Evolutionary conservation across 139 green algal species (phyloP).

Genomic region (Micromonas commoda): DNA sequence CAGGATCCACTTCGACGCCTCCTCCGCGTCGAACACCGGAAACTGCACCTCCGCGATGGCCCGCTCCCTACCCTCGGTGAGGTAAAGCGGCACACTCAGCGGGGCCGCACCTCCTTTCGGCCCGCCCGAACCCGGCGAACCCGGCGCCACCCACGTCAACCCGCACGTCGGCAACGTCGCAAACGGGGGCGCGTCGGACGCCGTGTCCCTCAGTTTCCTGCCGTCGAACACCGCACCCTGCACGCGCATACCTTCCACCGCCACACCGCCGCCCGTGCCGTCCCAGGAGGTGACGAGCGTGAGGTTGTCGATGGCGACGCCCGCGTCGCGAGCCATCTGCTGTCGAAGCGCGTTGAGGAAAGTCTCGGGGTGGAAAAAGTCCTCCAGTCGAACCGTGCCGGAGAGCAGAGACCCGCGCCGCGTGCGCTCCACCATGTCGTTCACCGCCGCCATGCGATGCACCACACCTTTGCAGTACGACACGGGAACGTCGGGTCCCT

Average conservation of each 20-base stretch:
- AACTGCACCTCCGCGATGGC: conserved; percentile 3
- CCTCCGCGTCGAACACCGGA: background rate
- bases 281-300: conserved; percentile 57
- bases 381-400: background rate
- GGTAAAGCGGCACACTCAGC: background rate
- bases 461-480: conserved; percentile 53
- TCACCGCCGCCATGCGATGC: conserved; percentile 41
- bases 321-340: conserved; percentile 41
- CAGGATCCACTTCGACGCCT: conserved; percentile 1
- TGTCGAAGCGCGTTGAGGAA: conserved; percentile 70
- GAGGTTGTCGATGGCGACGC: conserved; percentile 50
- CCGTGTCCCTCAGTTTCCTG: background rate
- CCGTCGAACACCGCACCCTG: conserved; percentile 16
- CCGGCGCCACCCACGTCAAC: background rate
- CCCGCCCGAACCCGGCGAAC: background rate
- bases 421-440: conserved; percentile 30
- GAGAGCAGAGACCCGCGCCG: conserved; percentile 32
- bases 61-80: background rate
- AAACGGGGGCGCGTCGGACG: background rate
- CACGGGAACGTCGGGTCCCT: conserved; percentile 47
- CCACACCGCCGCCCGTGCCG: background rate
- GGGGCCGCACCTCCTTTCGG: background rate
- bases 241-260: background rate
- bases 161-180: background rate
- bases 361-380: conserved; percentile 53